Evolutionary conservation across 2,329 filamentous ascomycete genomes (phyloP).

Genomic region (Zasmidium cellare): DNA sequence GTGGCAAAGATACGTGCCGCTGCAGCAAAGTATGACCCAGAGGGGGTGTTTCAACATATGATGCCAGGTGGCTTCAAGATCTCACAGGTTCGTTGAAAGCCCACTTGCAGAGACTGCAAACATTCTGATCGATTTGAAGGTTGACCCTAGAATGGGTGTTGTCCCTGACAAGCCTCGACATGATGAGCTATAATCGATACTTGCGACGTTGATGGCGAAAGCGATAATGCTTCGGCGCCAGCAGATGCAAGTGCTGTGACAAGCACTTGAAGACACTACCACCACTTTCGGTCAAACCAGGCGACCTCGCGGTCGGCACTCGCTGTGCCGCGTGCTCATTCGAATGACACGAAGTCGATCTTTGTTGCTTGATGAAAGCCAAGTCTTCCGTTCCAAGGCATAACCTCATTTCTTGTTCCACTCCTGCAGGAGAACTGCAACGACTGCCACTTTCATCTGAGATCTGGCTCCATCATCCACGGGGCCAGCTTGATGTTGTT

Average conservation of each 20-base stretch:
- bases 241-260: too few relatives aligned
- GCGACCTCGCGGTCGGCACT: too few relatives aligned
- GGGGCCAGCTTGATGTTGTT: constrained; percentile 35
- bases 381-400: too few relatives aligned
- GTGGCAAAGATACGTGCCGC: constrained; percentile 16
- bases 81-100: constrained; percentile 6
- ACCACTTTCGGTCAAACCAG: too few relatives aligned
- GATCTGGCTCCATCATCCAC: constrained; percentile 39
- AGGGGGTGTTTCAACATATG: constrained; percentile 19
- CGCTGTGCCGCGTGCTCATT: too few relatives aligned
- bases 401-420: too few relatives aligned
- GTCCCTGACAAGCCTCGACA: background rate
- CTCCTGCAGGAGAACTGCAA: too few relatives aligned
- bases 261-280: too few relatives aligned
- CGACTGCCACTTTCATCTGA: constrained; percentile 28
- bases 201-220: background rate
- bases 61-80: constrained; percentile 22
- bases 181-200: background rate
- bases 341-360: too few relatives aligned
- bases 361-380: too few relatives aligned
- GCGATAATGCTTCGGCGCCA: too few relatives aligned
- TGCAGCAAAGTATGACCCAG: constrained; percentile 15
- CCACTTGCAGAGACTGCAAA: background rate
- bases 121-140: background rate
- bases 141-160: background rate